These are phyloP conservation scores for Fibroporia radiculosa DNA, from an alignment of 768 basidiomycete species.

Conservation along the genomic window DNA sequence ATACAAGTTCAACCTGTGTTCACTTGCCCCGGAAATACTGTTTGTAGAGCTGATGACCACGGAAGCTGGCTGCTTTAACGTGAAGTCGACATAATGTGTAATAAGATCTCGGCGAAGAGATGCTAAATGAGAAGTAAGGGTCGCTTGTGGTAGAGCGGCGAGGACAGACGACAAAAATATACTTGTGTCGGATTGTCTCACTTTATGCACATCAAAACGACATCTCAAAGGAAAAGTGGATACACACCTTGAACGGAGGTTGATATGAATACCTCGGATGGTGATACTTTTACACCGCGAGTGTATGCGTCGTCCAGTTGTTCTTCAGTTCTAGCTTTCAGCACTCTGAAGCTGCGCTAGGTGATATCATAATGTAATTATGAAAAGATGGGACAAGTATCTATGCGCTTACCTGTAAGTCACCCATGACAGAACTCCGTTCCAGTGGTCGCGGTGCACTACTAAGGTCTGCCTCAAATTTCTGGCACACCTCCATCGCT, in stretches of 20 bases:
- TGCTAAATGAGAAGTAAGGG: conserved; percentile 48
- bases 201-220: conserved; percentile 26
- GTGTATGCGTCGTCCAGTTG: conserved; percentile 64
- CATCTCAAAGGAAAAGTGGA: not conserved
- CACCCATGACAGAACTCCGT: conserved; percentile 42
- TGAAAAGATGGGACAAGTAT: conserved; percentile 1
- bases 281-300: conserved; percentile 45
- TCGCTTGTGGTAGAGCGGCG: conserved; percentile 46
- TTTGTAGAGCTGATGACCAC: conserved; percentile 31
- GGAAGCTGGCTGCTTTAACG: conserved; percentile 46
- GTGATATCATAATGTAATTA: not conserved
- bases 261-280: conserved; percentile 41
- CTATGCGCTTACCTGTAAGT: conserved; percentile 47
- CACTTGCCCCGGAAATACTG: conserved; percentile 24
- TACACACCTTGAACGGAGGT: conserved; percentile 44
- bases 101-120: conserved; percentile 61
- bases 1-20: conserved; percentile 41
- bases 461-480: conserved; percentile 37
- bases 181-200: conserved; percentile 44
- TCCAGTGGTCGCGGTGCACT: conserved; percentile 43
- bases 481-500: conserved; percentile 40
- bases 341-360: conserved; percentile 49
- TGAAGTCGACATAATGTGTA: conserved; percentile 48
- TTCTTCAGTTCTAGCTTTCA: conserved; percentile 57
- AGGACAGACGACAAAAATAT: conserved; percentile 49